These are phyloP conservation scores for Fagus sylvatica DNA, from an alignment of 306 rosid species.

Conservation along the genomic window DNA sequence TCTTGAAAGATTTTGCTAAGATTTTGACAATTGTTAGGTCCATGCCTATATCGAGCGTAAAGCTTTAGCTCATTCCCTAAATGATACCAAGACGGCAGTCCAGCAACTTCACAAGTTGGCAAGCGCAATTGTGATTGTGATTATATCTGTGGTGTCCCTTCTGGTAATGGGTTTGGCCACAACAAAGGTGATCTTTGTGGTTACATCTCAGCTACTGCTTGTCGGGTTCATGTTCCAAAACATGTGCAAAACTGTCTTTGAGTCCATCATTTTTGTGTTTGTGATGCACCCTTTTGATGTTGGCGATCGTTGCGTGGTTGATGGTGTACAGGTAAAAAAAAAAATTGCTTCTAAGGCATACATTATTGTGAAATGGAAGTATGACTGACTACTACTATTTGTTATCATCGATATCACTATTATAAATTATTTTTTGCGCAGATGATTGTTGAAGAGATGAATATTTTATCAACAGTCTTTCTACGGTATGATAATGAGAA, in stretches of 20 bases:
- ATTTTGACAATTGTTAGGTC: conserved; percentile 15
- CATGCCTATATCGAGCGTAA: conserved; percentile 50
- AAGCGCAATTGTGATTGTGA: conserved; percentile 42
- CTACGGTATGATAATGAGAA: conserved; percentile 54
- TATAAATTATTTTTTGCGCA: not conserved
- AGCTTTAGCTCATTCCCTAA: conserved; percentile 48
- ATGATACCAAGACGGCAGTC: conserved; percentile 55
- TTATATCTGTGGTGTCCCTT: conserved; percentile 39
- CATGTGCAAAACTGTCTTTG: conserved; percentile 56
- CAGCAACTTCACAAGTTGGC: conserved; percentile 58
- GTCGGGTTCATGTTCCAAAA: conserved; percentile 61
- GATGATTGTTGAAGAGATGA: conserved; percentile 63
- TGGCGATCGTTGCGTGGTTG: conserved; percentile 49
- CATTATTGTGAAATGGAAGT: not conserved
- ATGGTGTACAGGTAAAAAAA: conserved; percentile 35
- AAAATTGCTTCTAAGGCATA: not conserved
- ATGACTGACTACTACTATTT: not conserved
- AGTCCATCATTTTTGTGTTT: conserved; percentile 54
- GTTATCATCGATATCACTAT: not conserved
- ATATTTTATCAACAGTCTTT: conserved; percentile 49
- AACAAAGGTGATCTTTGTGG: conserved; percentile 50
- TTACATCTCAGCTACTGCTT: conserved; percentile 49
- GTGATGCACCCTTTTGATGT: conserved; percentile 61
- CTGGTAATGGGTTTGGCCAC: conserved; percentile 54
- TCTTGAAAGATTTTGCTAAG: not conserved